Base-by-base conservation (phyloP, 2,329 filamentous ascomycete genomes). In the Pseudophaeomoniella oleicola region DNA sequence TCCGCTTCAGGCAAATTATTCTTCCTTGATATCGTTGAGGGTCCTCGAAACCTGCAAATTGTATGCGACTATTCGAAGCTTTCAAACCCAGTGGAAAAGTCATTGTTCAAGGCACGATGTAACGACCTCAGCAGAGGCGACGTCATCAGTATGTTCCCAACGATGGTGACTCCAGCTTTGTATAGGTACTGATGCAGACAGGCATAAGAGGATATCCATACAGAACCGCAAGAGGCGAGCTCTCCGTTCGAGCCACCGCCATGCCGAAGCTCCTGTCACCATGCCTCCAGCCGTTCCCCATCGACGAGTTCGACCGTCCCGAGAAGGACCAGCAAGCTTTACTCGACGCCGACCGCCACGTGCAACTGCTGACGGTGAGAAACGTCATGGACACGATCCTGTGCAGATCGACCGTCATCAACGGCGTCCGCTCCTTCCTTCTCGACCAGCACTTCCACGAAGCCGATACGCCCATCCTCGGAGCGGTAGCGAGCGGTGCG, bases 381-480 rank as follows among this genome's bases (percentile, higher is more conserved):
- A 62, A 71, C 29, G 69, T 75, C 2, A 64, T 75, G 10, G 76
- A 90, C 50, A 74, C 77, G 2, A 62, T 96, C 35, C 71, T 78
- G 19, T 66, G 90, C 16, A 77, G 88, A 22, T 78, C 85, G 1
- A 63, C 75, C 27, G 72, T 96, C 41, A 77, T 85, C 44, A 75
- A 78, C 40, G 72, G 74, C 45, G 67, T 96, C 44, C 76, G 85
- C 22, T 69, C 74, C 36, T 84, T 81, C 53, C 74, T 96, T 38
- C 66, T 83, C 41, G 65, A 74, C 5, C 67, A 72, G 32, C 69
- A 71, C 4, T 94, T 94, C 51, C 63, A 86, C 37, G 87, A 94
- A 59, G 86, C 96, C 33, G 82, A 81, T 47, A 98, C 90, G 0
- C 90, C 90, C 1, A 84, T 96, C 39, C 67, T 98, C 36, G 78